Conservation (phyloP, 495 filamentous ascomycete species). For the Aspergillus heteromorphus region DNA sequence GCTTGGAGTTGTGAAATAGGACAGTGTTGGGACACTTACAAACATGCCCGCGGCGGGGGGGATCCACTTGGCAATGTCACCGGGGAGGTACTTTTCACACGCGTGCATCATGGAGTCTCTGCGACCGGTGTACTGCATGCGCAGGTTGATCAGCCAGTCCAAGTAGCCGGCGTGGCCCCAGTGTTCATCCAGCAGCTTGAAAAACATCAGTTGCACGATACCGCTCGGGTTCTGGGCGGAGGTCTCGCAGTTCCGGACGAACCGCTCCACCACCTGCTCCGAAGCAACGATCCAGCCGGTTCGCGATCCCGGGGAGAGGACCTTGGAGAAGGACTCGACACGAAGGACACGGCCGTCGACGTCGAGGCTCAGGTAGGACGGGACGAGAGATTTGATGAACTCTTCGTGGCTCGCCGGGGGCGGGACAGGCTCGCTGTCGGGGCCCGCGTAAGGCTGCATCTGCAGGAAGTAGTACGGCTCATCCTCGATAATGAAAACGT, state of each 20-base stretch:
- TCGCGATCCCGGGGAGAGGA: conserved; percentile 56
- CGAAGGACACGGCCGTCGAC: conserved; percentile 63
- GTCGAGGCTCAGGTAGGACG: conserved; percentile 58
- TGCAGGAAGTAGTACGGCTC: conserved; percentile 98
- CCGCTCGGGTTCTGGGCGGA: conserved; percentile 80
- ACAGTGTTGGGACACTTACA: conserved; percentile 46
- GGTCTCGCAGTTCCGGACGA: conserved; percentile 69
- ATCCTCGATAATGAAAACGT: conserved; percentile 86
- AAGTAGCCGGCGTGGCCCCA: conserved; percentile 95
- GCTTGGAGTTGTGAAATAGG: not conserved
- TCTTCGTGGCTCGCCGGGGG: conserved; percentile 51
- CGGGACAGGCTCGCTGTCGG: conserved; percentile 43
- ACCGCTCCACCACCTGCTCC: conserved; percentile 76
- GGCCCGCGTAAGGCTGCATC: conserved; percentile 75
- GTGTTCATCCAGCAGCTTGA: conserved; percentile 83
- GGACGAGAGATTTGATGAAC: conserved; percentile 56
- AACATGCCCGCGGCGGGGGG: conserved; percentile 95
- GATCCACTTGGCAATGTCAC: conserved; percentile 74
- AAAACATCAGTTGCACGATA: conserved; percentile 73
- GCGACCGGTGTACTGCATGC: conserved; percentile 75
- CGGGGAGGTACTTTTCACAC: conserved; percentile 74
- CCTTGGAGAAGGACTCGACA: conserved; percentile 66
- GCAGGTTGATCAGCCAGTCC: conserved; percentile 80
- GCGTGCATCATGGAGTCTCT: conserved; percentile 73
- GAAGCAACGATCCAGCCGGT: conserved; percentile 65